Base-by-base conservation (phyloP, 1,284 basidiomycete genomes). In the Cryptococcus deneoformans region DNA sequence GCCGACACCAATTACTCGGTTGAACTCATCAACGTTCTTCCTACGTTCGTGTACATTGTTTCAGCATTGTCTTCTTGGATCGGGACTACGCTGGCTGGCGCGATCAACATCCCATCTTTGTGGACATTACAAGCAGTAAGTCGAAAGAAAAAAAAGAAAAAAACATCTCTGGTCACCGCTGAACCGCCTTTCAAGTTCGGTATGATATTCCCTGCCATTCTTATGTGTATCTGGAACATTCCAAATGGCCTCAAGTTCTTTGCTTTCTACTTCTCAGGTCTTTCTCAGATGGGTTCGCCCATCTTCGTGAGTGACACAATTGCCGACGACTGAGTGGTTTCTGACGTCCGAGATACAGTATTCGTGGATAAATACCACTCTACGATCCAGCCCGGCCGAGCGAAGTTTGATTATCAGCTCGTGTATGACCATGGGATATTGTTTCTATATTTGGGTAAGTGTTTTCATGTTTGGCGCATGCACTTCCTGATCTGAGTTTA, bases 381-480 rank as follows among this genome's bases (percentile, higher is more conserved):
- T 49, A 29, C 47, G 47, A 9, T 34, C 47, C 47, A 29, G 10
- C 4, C 47, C 47, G 10, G 47, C 47, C 20, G 47, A 49, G 29
- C 47, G 47, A 6, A 36, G 47, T 36, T 34, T 66, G 9, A 58
- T 69, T 50, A 67, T 67, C 50, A 58, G 56, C 43, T 49, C 50
- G 14, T 67, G 66, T 61, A 68, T 70, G 64, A 67, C 65, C 2
- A n/a, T 59, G 20, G 65, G 67, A 0, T 69, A 64, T 56, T 52
- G 50, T 36, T 63, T 56, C 16, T 63, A 67, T 49, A 61, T 66
- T 53, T 68, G 65, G 65, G 29, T 29, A 29, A 29, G 5, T 29
- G 29, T 29, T 4, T 29, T 29, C 5, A 29, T 4, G 29, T 29
- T 29, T 29, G 29, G 29, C 5, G 29, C 29, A 4, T 29, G 29